Conservation (phyloP, 2,329 filamentous ascomycete species). For the Nigrospora osmanthi region DNA sequence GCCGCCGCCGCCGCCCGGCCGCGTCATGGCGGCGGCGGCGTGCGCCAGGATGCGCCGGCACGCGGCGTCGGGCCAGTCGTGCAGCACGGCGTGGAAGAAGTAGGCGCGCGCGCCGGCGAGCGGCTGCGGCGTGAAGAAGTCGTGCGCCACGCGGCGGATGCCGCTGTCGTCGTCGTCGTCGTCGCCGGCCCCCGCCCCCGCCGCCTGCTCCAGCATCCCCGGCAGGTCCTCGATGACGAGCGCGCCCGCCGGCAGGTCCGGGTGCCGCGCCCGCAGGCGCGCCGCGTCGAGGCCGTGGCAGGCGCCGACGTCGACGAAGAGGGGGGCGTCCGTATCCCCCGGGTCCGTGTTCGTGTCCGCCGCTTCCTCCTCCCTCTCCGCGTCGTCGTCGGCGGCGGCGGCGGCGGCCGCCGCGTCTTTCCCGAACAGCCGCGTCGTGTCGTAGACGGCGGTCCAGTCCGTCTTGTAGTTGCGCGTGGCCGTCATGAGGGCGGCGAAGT, state of each 20-base stretch:
- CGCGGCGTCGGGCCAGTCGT: slow-evolving; percentile 29
- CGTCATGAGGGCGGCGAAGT: too few species aligned
- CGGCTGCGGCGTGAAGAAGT: neutral
- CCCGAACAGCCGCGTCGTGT: too few species aligned
- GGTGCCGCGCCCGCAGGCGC: neutral
- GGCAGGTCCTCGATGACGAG: neutral
- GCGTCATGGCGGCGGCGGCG: slow-evolving; percentile 47
- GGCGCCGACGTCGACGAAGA: slow-evolving; percentile 8
- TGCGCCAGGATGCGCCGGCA: slow-evolving; percentile 22
- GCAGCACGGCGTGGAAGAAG: slow-evolving; percentile 24
- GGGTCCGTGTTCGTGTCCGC: too few species aligned
- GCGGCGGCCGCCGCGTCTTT: too few species aligned
- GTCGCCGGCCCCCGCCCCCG: neutral
- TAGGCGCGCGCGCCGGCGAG: slow-evolving; percentile 13
- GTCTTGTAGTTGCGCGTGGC: too few species aligned
- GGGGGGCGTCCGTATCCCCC: neutral
- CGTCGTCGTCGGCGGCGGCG: too few species aligned
- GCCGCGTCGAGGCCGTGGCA: slow-evolving; percentile 6
- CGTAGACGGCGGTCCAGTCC: too few species aligned
- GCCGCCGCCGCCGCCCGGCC: slow-evolving; percentile 22
- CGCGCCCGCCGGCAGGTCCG: neutral
- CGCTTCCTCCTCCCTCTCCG: too few species aligned
- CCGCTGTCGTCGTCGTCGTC: too few species aligned
- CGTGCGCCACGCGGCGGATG: neutral
- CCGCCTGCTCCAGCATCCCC: neutral